Conservation (phyloP, 2,329 filamentous ascomycete genomes). For the Bimuria novae-zelandiae region DNA sequence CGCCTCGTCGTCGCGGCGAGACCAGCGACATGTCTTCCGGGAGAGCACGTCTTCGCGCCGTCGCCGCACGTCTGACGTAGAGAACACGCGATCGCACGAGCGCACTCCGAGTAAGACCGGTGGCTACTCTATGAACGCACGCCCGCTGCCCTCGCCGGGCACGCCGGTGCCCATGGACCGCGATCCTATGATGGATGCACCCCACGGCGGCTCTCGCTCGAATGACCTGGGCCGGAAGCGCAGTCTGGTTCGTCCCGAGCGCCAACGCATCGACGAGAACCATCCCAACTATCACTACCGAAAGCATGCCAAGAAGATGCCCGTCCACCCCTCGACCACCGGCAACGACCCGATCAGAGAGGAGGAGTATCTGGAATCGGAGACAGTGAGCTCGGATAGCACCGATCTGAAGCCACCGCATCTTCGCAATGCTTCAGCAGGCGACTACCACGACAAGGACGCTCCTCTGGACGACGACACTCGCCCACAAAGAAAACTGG, state of each 20-base stretch:
- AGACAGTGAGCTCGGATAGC: slow-evolving; percentile 66
- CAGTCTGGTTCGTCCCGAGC: slow-evolving; percentile 87
- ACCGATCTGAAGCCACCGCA: slow-evolving; percentile 57
- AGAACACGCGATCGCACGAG: slow-evolving; percentile 60
- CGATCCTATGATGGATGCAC: slow-evolving; percentile 57
- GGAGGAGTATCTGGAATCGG: slow-evolving; percentile 65
- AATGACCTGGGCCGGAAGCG: slow-evolving; percentile 71
- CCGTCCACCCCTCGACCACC: slow-evolving; percentile 84
- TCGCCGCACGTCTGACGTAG: slow-evolving; percentile 70
- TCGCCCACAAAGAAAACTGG: slow-evolving; percentile 63
- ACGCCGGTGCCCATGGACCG: slow-evolving; percentile 51
- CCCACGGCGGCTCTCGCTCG: slow-evolving; percentile 41
- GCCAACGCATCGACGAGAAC: slow-evolving; percentile 79
- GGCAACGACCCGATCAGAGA: slow-evolving; percentile 89
- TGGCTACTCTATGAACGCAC: slow-evolving; percentile 47
- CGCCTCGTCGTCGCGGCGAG: slow-evolving; percentile 61
- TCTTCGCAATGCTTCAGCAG: slow-evolving; percentile 43
- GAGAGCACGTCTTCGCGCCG: slow-evolving; percentile 68
- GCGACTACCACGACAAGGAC: slow-evolving; percentile 46
- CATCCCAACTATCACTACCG: slow-evolving; percentile 97
- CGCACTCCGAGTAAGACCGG: slow-evolving; percentile 46
- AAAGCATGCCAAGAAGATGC: slow-evolving; percentile 92
- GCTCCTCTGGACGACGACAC: slow-evolving; percentile 25
- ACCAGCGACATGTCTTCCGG: slow-evolving; percentile 60
- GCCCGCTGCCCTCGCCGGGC: slow-evolving; percentile 52